These are phyloP conservation scores for Trichoderma hamatum DNA, from an alignment of 2,329 filamentous ascomycete genomes.

Conservation along the genomic window DNA sequence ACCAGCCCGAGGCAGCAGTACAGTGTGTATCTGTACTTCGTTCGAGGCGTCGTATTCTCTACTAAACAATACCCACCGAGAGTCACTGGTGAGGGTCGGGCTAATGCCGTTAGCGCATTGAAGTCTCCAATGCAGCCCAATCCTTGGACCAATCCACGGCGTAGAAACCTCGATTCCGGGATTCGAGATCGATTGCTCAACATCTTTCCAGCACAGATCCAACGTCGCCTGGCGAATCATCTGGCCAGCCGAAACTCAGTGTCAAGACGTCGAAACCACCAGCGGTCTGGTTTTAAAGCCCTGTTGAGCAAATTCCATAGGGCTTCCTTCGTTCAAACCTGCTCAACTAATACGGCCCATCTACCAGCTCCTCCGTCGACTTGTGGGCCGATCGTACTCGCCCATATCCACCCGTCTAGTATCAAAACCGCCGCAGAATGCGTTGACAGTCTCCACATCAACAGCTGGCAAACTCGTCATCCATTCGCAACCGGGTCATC, in stretches of 20 bases:
- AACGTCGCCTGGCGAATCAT: not conserved
- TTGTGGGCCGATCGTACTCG: slow-evolving; percentile 23
- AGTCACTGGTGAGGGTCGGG: slow-evolving; percentile 9
- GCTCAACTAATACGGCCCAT: not conserved
- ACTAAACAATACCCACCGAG: not conserved
- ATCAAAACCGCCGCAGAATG: slow-evolving; percentile 4
- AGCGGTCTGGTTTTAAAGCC: not conserved
- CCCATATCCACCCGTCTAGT: slow-evolving; percentile 11
- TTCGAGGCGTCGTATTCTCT: not conserved
- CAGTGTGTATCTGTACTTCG: not conserved
- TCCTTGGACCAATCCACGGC: slow-evolving; percentile 7
- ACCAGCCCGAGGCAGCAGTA: not conserved
- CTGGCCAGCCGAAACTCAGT: not conserved
- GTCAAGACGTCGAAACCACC: not conserved
- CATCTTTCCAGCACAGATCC: slow-evolving; percentile 17
- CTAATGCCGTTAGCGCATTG: slow-evolving; percentile 20
- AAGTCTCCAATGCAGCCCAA: slow-evolving; percentile 23
- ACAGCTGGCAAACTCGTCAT: slow-evolving; percentile 21
- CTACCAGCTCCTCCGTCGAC: slow-evolving; percentile 4
- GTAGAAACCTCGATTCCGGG: slow-evolving; percentile 16
- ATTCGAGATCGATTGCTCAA: slow-evolving; percentile 24
- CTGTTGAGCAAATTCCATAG: not conserved
- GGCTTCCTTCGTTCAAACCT: not conserved
- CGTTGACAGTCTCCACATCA: slow-evolving; percentile 7
- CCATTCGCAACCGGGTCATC: not conserved